A percentile compares a stretch with the other conserved stretches of the same genome.
Conservation (phyloP, 306 rosid species). For the Betula pendula region DNA sequence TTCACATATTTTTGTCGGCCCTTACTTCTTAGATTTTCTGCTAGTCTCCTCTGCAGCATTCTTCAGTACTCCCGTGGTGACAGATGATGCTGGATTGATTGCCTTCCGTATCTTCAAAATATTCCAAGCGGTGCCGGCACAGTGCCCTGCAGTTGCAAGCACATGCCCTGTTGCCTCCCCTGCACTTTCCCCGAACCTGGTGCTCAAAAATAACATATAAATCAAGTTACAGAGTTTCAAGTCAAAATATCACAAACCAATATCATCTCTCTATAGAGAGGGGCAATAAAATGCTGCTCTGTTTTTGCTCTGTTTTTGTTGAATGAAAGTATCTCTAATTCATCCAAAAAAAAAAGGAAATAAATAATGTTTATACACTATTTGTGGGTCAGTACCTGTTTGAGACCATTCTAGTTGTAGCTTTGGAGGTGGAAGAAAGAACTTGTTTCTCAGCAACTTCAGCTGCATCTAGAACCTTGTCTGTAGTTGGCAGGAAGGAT, state of each 20-base stretch:
- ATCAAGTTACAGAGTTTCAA: background rate
- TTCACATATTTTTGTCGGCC: background rate
- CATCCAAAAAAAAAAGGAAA: too few relatives aligned
- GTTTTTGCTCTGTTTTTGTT: too few relatives aligned
- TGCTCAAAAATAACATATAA: conserved; percentile 14
- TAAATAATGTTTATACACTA: too few relatives aligned
- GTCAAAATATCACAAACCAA: background rate
- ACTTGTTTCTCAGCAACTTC: conserved; percentile 94
- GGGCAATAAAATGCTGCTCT: too few relatives aligned
- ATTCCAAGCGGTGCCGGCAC: conserved; percentile 81
- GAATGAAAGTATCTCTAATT: too few relatives aligned
- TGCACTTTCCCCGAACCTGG: conserved; percentile 85
- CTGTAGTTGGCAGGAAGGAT: conserved; percentile 41
- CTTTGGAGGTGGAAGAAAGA: conserved; percentile 67
- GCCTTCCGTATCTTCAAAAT: conserved; percentile 77
- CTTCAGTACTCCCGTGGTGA: conserved; percentile 53
- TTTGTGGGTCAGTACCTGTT: conserved; percentile 49
- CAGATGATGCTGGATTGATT: conserved; percentile 76
- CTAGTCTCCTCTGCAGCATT: conserved; percentile 43
- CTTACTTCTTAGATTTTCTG: conserved; percentile 26
- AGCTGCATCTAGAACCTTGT: conserved; percentile 85
- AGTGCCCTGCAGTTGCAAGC: conserved; percentile 81
- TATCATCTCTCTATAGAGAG: background rate
- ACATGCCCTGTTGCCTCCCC: conserved; percentile 81
- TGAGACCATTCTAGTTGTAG: conserved; percentile 65